phyloP scores from a whole-genome alignment of 345 rosid genomes.

The Salix suchowensis region DNA sequence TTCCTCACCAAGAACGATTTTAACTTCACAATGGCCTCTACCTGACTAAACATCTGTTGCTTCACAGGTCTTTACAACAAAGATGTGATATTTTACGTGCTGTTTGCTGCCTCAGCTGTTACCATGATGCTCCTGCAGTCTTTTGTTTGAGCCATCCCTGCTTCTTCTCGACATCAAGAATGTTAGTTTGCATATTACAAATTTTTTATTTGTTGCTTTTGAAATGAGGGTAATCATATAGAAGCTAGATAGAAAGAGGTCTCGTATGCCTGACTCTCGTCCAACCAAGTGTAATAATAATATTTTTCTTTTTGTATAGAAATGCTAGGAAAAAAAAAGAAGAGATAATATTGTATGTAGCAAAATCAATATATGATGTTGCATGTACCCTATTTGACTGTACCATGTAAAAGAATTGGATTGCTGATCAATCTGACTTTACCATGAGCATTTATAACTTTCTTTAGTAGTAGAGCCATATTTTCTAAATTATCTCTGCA shows the following conservation, averaged over 20 bases:
- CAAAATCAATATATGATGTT: conserved; percentile 9
- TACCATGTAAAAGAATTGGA: conserved; percentile 15
- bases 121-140: conserved; percentile 26
- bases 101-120: conserved; percentile 26
- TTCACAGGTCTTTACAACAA: conserved; percentile 50
- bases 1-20: neutral
- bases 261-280: neutral
- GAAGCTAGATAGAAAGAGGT: conserved; percentile 4
- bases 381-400: conserved; percentile 5
- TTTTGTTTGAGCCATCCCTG: conserved; percentile 7
- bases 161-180: neutral
- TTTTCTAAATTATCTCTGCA: neutral
- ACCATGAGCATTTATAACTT: neutral
- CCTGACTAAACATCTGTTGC: conserved; percentile 1
- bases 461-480: neutral
- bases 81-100: conserved; percentile 23
- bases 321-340: conserved; percentile 5
- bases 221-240: conserved; percentile 13
- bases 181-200: neutral
- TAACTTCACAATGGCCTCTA: neutral
- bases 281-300: conserved; percentile 16
- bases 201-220: neutral
- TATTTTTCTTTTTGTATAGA: conserved; percentile 28
- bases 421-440: neutral
- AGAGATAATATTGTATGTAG: conserved; percentile 3